A percentile compares a stretch with the other conserved stretches of the same genome.
Evolutionary conservation across 441 rosid species (phyloP).

Genomic region (Populus trichocarpa): DNA sequence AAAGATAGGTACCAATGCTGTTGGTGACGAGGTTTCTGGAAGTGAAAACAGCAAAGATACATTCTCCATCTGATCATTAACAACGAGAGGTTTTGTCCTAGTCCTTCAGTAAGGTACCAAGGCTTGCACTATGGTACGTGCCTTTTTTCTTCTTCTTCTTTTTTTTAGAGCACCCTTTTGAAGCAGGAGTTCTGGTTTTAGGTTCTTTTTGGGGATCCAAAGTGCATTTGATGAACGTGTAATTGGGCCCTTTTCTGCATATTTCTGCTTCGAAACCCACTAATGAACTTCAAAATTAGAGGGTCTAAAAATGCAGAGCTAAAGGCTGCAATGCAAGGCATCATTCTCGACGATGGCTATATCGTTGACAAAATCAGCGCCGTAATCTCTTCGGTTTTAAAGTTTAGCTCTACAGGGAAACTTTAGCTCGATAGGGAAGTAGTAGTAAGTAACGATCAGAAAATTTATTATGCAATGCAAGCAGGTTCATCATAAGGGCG

Average conservation of each 20-base stretch:
- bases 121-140: neutral
- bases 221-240: no score
- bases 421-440: no score
- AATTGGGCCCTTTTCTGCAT: neutral
- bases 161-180: neutral
- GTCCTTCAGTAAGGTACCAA: neutral
- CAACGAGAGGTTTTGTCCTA: neutral
- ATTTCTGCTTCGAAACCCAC: neutral
- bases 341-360: no score
- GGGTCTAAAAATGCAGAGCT: neutral
- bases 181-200: neutral
- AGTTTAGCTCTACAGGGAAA: no score
- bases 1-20: constrained; percentile 19
- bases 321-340: no score
- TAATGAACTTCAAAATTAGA: neutral
- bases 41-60: constrained; percentile 21
- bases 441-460: no score
- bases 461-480: no score
- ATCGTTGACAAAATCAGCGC: no score
- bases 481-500: no score
- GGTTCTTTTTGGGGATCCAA: neutral
- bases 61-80: constrained; percentile 35
- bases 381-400: no score
- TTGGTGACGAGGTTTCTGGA: constrained; percentile 29
- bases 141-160: no score